Base-by-base conservation (phyloP, 2,329 filamentous ascomycete genomes). In the Fusarium stilboides region DNA sequence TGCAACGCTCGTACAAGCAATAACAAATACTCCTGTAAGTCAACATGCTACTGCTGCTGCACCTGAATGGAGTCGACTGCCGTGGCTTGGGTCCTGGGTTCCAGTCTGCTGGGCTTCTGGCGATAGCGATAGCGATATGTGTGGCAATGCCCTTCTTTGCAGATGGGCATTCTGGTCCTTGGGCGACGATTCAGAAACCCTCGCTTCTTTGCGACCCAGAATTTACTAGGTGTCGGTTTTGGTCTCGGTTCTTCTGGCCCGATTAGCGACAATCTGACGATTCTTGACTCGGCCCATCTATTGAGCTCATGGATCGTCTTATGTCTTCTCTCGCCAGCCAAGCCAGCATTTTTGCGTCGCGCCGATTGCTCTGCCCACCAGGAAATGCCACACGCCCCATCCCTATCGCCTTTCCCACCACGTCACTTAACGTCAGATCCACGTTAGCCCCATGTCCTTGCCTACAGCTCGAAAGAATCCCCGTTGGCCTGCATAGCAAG, bases 381-480 rank as follows among this genome's bases (percentile, higher is more conserved):
- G 64, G 57, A 64, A 70, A 65, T 65, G 63, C 70, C 70, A 74
- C 59, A 58, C 62, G 57, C 71, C 71, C 62, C 69, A 72, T 70
- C 59, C 59, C 58, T 66, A 71, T 71, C 59, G 60, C 46, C 62
- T 46, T 65, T 73, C 66, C 67, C 69, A 74, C 69, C 72, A 74
- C 72, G 72, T 74, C 72, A 74, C 72, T 75, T 74, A 72, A 72
- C 68, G 68, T 65, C 72, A 74, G 70, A 74, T 71, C 71, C 70
- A 69, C 62, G 67, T 57, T 66, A 53, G 67, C 71, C 63, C 71
- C 71, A 67, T 73, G 71, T 59, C 53, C 64, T 49, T 64, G 46
- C 57, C 57, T 57, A 53, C 60, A 54, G 56, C 65, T 65, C 65
- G 53, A 55, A 54, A 50, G 44, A 57, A 57, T 62, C 70, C 68